phyloP scores from a whole-genome alignment of 2,329 filamentous ascomycete species.

The Ophioceras dolichostomum region DNA sequence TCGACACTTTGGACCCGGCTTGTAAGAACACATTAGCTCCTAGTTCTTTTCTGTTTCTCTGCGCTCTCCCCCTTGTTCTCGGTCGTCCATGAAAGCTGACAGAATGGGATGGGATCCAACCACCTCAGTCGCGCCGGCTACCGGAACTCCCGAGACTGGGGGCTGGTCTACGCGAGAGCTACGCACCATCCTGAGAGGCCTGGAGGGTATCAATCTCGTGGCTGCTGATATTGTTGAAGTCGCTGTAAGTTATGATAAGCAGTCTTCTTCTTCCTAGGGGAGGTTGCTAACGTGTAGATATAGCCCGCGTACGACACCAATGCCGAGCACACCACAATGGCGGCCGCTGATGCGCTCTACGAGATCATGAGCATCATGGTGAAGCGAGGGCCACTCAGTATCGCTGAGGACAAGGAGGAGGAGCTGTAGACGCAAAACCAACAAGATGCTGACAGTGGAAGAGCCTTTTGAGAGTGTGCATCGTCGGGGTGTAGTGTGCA shows the following conservation, averaged over 20 bases:
- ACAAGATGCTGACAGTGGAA: too few relatives aligned
- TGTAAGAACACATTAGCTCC: conserved; percentile 35
- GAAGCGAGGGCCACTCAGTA: conserved; percentile 58
- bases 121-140: conserved; percentile 60
- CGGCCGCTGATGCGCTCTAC: conserved; percentile 57
- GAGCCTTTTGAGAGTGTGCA: too few relatives aligned
- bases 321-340: conserved; percentile 63
- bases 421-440: neutral
- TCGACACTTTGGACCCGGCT: conserved; percentile 77
- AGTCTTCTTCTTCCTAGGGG: neutral
- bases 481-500: too few relatives aligned
- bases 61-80: neutral
- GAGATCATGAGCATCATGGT: conserved; percentile 78
- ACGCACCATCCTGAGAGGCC: conserved; percentile 55
- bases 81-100: neutral
- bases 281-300: too few relatives aligned
- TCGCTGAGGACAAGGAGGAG: conserved; percentile 10
- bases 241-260: conserved; percentile 31
- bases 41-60: too few relatives aligned
- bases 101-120: too few relatives aligned
- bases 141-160: conserved; percentile 64
- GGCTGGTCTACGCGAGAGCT: conserved; percentile 66
- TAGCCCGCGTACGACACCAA: conserved; percentile 59
- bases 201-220: conserved; percentile 58
- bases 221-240: conserved; percentile 65